Evolutionary conservation across 2,329 filamentous ascomycete genomes (phyloP), one percentile per base, ranked within the genome.

Genomic region (Fulvia fulva): DNA sequence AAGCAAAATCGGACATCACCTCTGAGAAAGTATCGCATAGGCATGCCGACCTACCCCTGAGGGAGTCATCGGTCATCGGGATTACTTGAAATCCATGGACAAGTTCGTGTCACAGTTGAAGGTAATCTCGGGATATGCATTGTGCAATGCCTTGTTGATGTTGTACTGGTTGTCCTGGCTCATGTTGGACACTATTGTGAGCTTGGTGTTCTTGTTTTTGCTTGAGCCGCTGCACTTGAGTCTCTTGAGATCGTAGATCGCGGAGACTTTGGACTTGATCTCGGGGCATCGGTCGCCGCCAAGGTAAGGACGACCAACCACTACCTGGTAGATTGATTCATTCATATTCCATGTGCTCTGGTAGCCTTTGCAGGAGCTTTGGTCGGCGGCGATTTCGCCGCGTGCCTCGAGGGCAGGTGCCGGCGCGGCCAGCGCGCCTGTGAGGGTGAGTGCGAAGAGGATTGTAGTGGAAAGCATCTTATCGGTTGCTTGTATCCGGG

Each of bases 401-500:
- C 53, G 41, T 2, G 54, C 54, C 32, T 45, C 16, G 32, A 54
- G 44, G n/a, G 57, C 41, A 44, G 55, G 41, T 23, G 44, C 12
- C 2, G 57, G 54, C 22, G 61, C 61, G 49, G 61, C 61, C 61
- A 64, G 60, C 56, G 60, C 62, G 26, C 55, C 47, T 37, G 55
- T 19, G 11, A 55, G 32, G 51, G 53, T 25, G 19, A 26, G 51
- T 12, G 44, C 45, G 30, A 64, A 53, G 51, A 64, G 51, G 14
- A 51, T 37, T 34, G 53, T 60, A 5, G 34, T 19, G 55, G 53
- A 58, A 43, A 32, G 61, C 44, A 47, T 47, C 16, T 37, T n/a
- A 14, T 37, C 5, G 34, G n/a, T 37, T 37, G 34, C n/a, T 37
- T 9, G 14, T 9, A 37, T 16, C 5, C 5, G 11, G 34, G 34